phyloP scores from a whole-genome alignment of 306 rosid species.

The Trifolium dubium region DNA sequence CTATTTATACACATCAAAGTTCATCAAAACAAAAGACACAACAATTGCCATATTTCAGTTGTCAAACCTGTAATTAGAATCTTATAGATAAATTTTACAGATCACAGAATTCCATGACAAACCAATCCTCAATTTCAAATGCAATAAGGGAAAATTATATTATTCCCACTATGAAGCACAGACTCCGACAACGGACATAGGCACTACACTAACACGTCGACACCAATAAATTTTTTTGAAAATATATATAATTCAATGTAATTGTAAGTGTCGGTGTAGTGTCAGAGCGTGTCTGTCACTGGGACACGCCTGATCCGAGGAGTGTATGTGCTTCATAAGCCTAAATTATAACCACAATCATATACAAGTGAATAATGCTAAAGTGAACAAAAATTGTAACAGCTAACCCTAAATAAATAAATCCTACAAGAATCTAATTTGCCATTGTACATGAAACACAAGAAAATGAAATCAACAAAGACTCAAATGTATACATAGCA shows the following conservation, averaged over 20 bases:
- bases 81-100: background rate
- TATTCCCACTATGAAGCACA: too few species aligned
- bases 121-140: constrained; percentile 15
- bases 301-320: too few species aligned
- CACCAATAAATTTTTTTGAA: too few species aligned
- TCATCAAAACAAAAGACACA: background rate
- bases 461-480: background rate
- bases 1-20: background rate
- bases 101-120: background rate
- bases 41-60: background rate
- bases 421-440: background rate
- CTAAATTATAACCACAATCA: background rate
- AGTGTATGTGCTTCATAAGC: background rate
- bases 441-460: background rate
- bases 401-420: background rate
- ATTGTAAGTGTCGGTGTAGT: too few species aligned
- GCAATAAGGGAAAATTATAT: too few species aligned
- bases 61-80: background rate
- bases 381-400: background rate
- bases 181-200: too few species aligned
- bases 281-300: too few species aligned
- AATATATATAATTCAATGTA: too few species aligned
- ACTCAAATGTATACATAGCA: background rate
- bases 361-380: background rate
- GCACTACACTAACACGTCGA: too few species aligned